These are phyloP conservation scores for Termitomyces titanicus DNA, from an alignment of 768 basidiomycete genomes.

Conservation along the genomic window DNA sequence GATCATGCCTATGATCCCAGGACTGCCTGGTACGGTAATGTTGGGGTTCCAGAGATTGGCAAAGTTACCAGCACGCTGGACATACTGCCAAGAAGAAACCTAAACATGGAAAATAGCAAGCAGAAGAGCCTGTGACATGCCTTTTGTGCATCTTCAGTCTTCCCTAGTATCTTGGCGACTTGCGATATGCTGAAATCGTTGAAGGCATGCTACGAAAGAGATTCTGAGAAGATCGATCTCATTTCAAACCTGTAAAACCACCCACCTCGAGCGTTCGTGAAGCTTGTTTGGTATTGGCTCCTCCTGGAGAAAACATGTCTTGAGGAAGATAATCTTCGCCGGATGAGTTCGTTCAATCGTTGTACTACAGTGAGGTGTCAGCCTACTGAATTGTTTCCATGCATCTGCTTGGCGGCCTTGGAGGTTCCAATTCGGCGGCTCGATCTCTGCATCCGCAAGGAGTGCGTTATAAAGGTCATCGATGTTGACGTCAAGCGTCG, in stretches of 20 bases:
- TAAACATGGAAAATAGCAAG: neutral
- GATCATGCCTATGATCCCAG: constrained; percentile 53
- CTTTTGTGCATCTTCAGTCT: constrained; percentile 46
- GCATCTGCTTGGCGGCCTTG: constrained; percentile 55
- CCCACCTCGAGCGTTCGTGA: constrained; percentile 57
- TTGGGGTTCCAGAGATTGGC: constrained; percentile 58
- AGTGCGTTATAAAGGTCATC: constrained; percentile 53
- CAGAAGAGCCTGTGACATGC: constrained; percentile 22
- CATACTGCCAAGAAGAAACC: constrained; percentile 36
- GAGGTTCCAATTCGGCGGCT: constrained; percentile 59
- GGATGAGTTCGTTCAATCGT: neutral
- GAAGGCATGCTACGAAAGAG: constrained; percentile 47
- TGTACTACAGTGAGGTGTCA: neutral
- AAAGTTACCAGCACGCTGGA: constrained; percentile 52
- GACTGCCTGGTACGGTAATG: constrained; percentile 44
- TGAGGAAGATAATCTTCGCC: constrained; percentile 36
- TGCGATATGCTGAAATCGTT: constrained; percentile 63
- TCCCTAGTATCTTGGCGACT: constrained; percentile 53
- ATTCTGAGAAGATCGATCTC: neutral
- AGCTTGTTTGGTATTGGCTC: constrained; percentile 58
- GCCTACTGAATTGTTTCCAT: constrained; percentile 51
- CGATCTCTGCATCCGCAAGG: constrained; percentile 53
- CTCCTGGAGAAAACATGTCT: constrained; percentile 40
- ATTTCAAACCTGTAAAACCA: neutral
- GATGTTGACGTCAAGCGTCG: constrained; percentile 42